These are phyloP conservation scores for Breynia disticha DNA, from an alignment of 441 rosid species.

Conservation along the genomic window DNA sequence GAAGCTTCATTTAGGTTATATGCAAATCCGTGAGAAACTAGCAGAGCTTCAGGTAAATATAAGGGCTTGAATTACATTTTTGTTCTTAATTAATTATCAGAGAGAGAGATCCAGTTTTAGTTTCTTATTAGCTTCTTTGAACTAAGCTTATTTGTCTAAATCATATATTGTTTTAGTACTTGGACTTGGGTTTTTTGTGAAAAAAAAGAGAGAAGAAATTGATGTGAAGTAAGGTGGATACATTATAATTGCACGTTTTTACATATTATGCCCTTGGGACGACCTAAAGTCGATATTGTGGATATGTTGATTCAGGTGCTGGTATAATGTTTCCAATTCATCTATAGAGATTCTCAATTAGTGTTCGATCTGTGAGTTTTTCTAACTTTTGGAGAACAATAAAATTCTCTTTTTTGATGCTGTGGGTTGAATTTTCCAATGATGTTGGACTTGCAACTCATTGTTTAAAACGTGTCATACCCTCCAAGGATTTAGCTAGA, in stretches of 20 bases:
- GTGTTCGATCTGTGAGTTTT: conserved; percentile 51
- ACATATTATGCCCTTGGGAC: conserved; percentile 10
- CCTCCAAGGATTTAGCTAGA: no score
- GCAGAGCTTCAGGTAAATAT: conserved; percentile 74
- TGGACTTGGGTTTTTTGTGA: background rate
- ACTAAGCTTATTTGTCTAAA: background rate
- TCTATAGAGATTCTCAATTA: conserved; percentile 48
- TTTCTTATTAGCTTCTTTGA: background rate
- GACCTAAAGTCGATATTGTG: conserved; percentile 37
- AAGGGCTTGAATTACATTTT: background rate
- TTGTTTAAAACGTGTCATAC: background rate
- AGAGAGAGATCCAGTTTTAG: background rate
- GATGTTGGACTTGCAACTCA: conserved; percentile 5
- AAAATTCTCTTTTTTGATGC: conserved; percentile 8
- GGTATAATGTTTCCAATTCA: conserved; percentile 50
- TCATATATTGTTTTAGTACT: background rate
- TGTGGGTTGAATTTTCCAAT: conserved; percentile 3
- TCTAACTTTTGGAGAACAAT: conserved; percentile 29
- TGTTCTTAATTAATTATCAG: background rate
- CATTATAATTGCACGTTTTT: conserved; percentile 5
- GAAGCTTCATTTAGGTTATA: conserved; percentile 94
- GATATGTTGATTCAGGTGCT: conserved; percentile 63
- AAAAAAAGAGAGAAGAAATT: conserved; percentile 4
- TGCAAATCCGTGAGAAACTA: conserved; percentile 93
- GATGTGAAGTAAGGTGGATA: background rate